phyloP scores from a whole-genome alignment of 1,139 yeast genomes.

The Hemisphaericaspora xylanilytica region DNA sequence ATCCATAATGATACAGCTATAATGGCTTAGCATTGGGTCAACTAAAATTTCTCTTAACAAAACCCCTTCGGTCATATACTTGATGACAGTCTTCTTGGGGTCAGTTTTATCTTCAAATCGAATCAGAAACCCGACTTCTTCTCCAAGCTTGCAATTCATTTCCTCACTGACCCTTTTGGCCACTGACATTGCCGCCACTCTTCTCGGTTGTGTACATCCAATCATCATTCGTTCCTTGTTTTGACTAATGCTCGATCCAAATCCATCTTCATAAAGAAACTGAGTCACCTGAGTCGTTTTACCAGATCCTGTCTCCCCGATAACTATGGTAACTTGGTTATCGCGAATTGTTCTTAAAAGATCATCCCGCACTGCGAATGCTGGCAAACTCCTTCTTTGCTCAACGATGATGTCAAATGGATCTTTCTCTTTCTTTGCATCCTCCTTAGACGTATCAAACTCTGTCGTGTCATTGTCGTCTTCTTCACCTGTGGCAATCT shows the following conservation, averaged over 20 bases:
- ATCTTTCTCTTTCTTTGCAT: conserved; percentile 14
- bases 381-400: conserved; percentile 73
- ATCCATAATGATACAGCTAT: conserved; percentile 85
- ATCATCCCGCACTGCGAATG: conserved; percentile 57
- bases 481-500: not conserved
- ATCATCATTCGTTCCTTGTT: too few relatives aligned
- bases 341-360: conserved; percentile 54
- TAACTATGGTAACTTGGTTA: conserved; percentile 46
- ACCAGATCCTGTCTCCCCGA: conserved; percentile 51
- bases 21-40: conserved; percentile 70
- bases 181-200: conserved; percentile 95
- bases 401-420: conserved; percentile 47
- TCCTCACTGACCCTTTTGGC: conserved; percentile 88
- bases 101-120: conserved; percentile 79
- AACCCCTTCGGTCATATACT: conserved; percentile 93
- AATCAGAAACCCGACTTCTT: conserved; percentile 81
- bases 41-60: conserved; percentile 75
- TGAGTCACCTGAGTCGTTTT: conserved; percentile 44
- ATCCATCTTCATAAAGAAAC: conserved; percentile 31
- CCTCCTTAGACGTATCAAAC: conserved; percentile 51
- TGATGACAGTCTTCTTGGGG: conserved; percentile 50
- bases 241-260: conserved; percentile 35
- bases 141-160: conserved; percentile 67
- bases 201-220: conserved; percentile 91
- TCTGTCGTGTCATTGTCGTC: conserved; percentile 21